Evolutionary conservation across 805 yeast genomes (phyloP).

Genomic region (Cyberlindnera samutprakarnensis): DNA sequence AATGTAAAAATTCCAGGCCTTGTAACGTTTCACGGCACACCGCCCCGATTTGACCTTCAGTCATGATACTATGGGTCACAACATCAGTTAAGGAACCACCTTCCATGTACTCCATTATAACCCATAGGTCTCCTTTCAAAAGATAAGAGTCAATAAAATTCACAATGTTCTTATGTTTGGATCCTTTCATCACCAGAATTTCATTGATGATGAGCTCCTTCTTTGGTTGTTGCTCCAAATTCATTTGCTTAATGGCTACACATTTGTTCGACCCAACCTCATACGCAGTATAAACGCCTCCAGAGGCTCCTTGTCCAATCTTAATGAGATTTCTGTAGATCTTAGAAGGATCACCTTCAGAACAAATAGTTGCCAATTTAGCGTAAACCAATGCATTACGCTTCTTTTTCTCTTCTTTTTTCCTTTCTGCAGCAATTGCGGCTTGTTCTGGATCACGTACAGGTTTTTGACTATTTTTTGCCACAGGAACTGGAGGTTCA

Average conservation of each 20-base stretch:
- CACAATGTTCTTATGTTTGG: slow-evolving; percentile 86
- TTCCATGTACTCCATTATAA: slow-evolving; percentile 98
- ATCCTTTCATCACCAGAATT: slow-evolving; percentile 90
- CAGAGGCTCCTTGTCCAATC: slow-evolving; percentile 98
- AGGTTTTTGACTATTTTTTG: slow-evolving; percentile 32
- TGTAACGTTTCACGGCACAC: slow-evolving; percentile 85
- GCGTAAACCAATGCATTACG: slow-evolving; percentile 66
- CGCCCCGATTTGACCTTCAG: slow-evolving; percentile 92
- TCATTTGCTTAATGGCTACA: slow-evolving; percentile 97
- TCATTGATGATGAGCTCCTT: slow-evolving; percentile 93
- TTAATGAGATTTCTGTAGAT: slow-evolving; percentile 64
- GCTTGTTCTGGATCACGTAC: slow-evolving; percentile 42
- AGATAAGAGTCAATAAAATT: slow-evolving; percentile 85
- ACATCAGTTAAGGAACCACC: slow-evolving; percentile 97
- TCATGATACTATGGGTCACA: slow-evolving; percentile 79
- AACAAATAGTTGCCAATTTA: slow-evolving; percentile 68
- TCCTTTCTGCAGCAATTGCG: slow-evolving; percentile 51
- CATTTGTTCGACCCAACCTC: slow-evolving; percentile 44
- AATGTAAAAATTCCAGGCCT: slow-evolving; percentile 83
- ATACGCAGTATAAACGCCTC: slow-evolving; percentile 90
- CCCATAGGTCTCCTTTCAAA: slow-evolving; percentile 83
- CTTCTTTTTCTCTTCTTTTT: slow-evolving; percentile 71
- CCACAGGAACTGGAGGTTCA: slow-evolving; percentile 24
- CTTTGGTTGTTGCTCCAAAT: slow-evolving; percentile 88
- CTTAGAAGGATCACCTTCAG: slow-evolving; percentile 75